Base-by-base conservation (phyloP, 768 basidiomycete genomes). In the Termitomyces eurrhizus region DNA sequence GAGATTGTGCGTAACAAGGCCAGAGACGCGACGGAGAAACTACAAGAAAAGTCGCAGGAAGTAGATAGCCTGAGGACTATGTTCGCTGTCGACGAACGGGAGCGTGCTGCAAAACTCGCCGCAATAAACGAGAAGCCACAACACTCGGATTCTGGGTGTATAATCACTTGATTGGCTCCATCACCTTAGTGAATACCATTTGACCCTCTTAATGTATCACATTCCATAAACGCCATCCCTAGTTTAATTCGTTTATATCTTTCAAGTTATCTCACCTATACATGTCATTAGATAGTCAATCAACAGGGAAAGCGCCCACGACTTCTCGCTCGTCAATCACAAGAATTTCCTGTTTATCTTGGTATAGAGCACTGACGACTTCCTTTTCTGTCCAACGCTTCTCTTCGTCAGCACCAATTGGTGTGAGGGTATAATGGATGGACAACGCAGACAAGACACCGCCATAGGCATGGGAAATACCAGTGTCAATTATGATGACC, bases 401-500 rank as follows among this genome's bases (percentile, higher is more conserved):
- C 42, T 76, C 70, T 12, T 64, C 55, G 7, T 49, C 64, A 4
- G 65, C 63, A 14, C 69, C 73, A 26, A 83, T 70, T 2, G 92
- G 92, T 9, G 84, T 84, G 29, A 97, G 81, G 2, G 85, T 88
- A 74, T 98, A 96, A 39, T 89, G 80, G 58, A 98, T 88, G 14
- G 91, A 92, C 12, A 98, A 75, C 3, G 95, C 93, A 2, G 95
- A 95, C 6, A 97, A 78, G 0, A 84, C 87, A 13, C 96, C 96
- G n/a, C 93, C 95, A 67, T 97, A 98, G 2, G 95, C 95, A 70
- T 91, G 92, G 5, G 93, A 95, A 53, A 96, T 95, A n/a, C 92
- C 94, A 0, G 96, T 98, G 69, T 99, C 96, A 54, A 99, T 98
- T 62, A 98, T 90, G 65, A 98, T 88, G 48, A 98, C 85, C 67